Conservation (phyloP, 352 stramenopile species). For the Globisporangium orthogonon region DNA sequence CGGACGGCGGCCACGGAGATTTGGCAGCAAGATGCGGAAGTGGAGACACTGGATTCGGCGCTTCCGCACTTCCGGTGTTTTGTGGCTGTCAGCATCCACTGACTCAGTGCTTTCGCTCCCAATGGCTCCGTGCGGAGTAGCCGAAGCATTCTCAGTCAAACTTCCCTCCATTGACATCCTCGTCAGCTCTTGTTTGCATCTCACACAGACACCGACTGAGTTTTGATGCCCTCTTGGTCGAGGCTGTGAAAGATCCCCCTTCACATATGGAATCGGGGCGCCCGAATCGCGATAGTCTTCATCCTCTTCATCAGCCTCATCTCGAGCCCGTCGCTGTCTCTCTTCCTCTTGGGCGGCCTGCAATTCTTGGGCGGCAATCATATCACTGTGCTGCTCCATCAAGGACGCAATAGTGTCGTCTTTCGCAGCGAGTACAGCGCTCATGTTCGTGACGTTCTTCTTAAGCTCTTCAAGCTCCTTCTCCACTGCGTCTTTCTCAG, state of each 20-base stretch:
- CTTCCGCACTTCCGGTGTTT: conserved; percentile 17
- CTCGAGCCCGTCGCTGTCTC: conserved; percentile 23
- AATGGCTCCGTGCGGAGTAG: neutral
- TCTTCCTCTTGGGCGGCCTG: conserved; percentile 46
- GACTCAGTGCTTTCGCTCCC: neutral
- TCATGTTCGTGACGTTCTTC: conserved; percentile 35
- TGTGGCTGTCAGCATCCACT: conserved; percentile 4
- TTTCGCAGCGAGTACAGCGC: conserved; percentile 39
- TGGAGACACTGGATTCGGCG: conserved; percentile 78
- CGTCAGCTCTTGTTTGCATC: conserved; percentile 51
- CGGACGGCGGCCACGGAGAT: conserved; percentile 76
- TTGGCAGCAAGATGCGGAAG: conserved; percentile 89
- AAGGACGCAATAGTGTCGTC: conserved; percentile 57
- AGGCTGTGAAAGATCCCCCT: neutral
- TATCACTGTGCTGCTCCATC: conserved; percentile 71
- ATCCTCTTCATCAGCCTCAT: conserved; percentile 36
- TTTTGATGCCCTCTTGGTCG: neutral
- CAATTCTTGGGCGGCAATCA: conserved; percentile 62
- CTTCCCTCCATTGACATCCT: conserved; percentile 20
- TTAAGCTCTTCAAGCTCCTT: conserved; percentile 27
- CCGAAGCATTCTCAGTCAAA: conserved; percentile 4
- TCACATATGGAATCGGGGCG: neutral
- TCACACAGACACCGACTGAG: conserved; percentile 32
- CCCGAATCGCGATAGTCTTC: conserved; percentile 1
- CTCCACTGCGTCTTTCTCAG: conserved; percentile 25